Evolutionary conservation across 2,329 filamentous ascomycete species (phyloP).

Genomic region (Colletotrichum simmondsii): DNA sequence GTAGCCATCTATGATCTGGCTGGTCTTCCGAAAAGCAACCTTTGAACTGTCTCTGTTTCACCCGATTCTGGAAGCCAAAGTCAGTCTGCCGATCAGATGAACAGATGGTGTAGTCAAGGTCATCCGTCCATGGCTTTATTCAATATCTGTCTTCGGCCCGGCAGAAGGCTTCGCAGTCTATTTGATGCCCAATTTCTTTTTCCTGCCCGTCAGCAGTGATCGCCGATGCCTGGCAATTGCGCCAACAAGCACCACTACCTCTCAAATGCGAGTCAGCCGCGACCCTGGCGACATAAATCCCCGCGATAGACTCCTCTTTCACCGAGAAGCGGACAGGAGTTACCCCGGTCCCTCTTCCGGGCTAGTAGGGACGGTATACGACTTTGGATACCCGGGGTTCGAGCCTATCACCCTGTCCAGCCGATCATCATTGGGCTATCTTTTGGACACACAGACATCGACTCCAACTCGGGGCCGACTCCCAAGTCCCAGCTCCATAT

Average conservation of each 20-base stretch:
- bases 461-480: background rate
- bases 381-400: background rate
- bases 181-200: background rate
- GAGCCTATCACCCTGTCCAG: background rate
- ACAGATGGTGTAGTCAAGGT: background rate
- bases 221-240: conserved; percentile 8
- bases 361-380: conserved; percentile 1
- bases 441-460: background rate
- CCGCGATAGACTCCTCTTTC: conserved; percentile 11
- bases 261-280: conserved; percentile 16
- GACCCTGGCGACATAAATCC: background rate
- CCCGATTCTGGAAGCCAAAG: conserved; percentile 8
- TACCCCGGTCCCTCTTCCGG: background rate
- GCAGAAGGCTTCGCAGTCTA: background rate
- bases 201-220: conserved; percentile 8
- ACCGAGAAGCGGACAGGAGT: background rate
- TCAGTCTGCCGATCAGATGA: conserved; percentile 10
- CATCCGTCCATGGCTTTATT: background rate
- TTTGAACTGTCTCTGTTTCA: conserved; percentile 8
- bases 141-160: background rate
- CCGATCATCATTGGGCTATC: conserved; percentile 5
- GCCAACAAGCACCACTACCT: background rate
- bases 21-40: background rate
- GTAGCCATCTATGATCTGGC: background rate
- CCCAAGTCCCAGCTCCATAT: conserved; percentile 5